Conservation (phyloP, 2,329 filamentous ascomycete species). For the Cadophora sp. region DNA sequence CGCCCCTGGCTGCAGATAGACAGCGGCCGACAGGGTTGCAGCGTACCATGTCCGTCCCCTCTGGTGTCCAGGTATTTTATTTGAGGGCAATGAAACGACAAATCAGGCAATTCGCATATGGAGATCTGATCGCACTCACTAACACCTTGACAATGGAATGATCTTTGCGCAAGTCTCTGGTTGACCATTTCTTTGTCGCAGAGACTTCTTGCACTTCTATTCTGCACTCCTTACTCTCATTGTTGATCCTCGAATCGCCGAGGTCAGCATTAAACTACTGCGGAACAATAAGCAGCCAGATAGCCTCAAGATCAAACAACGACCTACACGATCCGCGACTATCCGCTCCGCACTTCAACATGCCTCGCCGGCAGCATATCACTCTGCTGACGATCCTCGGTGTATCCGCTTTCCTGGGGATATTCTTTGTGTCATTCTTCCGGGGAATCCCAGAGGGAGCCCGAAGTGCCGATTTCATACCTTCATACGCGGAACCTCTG, state of each 20-base stretch:
- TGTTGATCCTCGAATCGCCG: background rate
- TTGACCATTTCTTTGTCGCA: slow-evolving; percentile 16
- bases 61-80: slow-evolving; percentile 14
- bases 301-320: background rate
- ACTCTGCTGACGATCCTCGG: slow-evolving; percentile 61
- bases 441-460: slow-evolving; percentile 31
- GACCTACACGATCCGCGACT: background rate
- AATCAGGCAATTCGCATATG: slow-evolving; percentile 20
- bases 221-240: background rate
- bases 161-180: slow-evolving; percentile 8
- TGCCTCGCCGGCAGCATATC: slow-evolving; percentile 52
- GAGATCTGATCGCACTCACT: slow-evolving; percentile 2
- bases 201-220: background rate
- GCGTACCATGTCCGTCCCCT: no score
- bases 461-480: slow-evolving; percentile 31
- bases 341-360: slow-evolving; percentile 26
- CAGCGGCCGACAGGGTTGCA: slow-evolving; percentile 3
- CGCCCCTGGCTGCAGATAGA: slow-evolving; percentile 11
- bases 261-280: background rate
- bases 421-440: slow-evolving; percentile 60
- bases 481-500: slow-evolving; percentile 29
- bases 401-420: slow-evolving; percentile 62
- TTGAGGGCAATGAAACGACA: slow-evolving; percentile 25
- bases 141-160: background rate
- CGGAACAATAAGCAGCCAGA: background rate